Evolutionary conservation across 2,329 filamentous ascomycete genomes (phyloP), one percentile per base, ranked within the genome.

Genomic region (Fusarium pilosicola): DNA sequence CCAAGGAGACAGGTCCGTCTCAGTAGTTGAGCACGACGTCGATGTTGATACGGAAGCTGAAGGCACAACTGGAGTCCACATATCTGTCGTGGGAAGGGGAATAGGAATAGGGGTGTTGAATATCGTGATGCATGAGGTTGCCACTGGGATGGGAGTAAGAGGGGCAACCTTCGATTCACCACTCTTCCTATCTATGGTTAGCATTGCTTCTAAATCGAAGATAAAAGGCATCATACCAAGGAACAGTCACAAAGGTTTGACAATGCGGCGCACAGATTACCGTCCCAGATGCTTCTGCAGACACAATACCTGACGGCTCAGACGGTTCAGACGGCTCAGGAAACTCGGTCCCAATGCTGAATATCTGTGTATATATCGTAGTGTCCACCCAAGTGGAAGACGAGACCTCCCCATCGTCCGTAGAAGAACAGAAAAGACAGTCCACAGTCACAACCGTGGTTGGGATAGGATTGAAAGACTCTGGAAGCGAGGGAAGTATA

Each of bases 221-320:
- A 58, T 15, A 41, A 5, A 11, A 15, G 8, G 5, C 4, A 32
- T 39, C 74, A 48, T 72, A 78, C 76, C 62, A 70, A 24, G 62
- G 68, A 15, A 68, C 69, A 30, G 76, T 76, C 22, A 67, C 68
- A 15, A 78, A 56, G 20, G 76, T 78, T 7, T 74, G 62, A 38
- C 76, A 78, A 38, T 62, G 51, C 11, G 75, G 68, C 14, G 74
- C 64, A 48, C 77, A 78, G 22, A 72, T 41, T 20, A 76, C 73
- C 36, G 74, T 77, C 52, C 68, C 66, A 8, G 73, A 51, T 32
- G 46, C 51, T 34, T 62, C 48, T 17, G 28, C 60, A 46, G 57
- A 52, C 15, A 55, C 55, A 42, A 63, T 49, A 24, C 46, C 45
- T 36, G 34, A 48, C 32, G 17, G 32, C 22, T 49, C 26, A 51